Conservation (phyloP, 2,329 filamentous ascomycete genomes). For the Ramularia collo-cygni region DNA sequence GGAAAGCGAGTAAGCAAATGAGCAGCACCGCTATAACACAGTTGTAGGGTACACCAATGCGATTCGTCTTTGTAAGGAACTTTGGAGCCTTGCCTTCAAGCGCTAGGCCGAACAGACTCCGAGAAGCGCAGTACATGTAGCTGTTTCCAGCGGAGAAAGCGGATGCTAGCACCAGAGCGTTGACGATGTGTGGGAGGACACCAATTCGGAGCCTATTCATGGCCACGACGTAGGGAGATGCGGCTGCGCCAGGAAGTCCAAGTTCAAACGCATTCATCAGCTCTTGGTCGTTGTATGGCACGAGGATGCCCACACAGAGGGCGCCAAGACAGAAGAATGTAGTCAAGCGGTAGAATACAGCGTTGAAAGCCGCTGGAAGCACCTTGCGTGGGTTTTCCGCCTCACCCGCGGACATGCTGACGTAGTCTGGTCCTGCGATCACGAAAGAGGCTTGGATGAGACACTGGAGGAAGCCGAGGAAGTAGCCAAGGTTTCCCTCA, state of each 20-base stretch:
- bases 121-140: slow-evolving; percentile 59
- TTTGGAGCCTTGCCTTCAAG: slow-evolving; percentile 50
- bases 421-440: slow-evolving; percentile 61
- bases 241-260: slow-evolving; percentile 53
- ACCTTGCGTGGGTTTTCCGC: slow-evolving; percentile 62
- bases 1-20: slow-evolving; percentile 64
- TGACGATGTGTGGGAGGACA: slow-evolving; percentile 63
- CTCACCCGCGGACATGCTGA: slow-evolving; percentile 60
- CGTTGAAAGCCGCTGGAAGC: slow-evolving; percentile 68
- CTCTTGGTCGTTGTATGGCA: slow-evolving; percentile 61
- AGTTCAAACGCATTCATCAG: slow-evolving; percentile 50
- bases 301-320: slow-evolving; percentile 63
- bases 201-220: slow-evolving; percentile 60
- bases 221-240: slow-evolving; percentile 56
- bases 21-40: slow-evolving; percentile 59
- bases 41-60: slow-evolving; percentile 65
- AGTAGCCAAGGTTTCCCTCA: slow-evolving; percentile 62
- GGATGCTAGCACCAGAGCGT: slow-evolving; percentile 56
- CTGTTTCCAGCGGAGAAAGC: slow-evolving; percentile 64
- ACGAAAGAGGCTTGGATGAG: slow-evolving; percentile 65
- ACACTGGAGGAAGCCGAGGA: slow-evolving; percentile 69
- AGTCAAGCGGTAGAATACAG: slow-evolving; percentile 71
- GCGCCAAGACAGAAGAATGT: slow-evolving; percentile 70
- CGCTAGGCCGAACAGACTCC: slow-evolving; percentile 60
- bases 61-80: slow-evolving; percentile 54